Percentiles rank a stretch among this genome's conserved stretches.
Conservation (phyloP, 441 rosid genomes). For the Populus tomentosa region DNA sequence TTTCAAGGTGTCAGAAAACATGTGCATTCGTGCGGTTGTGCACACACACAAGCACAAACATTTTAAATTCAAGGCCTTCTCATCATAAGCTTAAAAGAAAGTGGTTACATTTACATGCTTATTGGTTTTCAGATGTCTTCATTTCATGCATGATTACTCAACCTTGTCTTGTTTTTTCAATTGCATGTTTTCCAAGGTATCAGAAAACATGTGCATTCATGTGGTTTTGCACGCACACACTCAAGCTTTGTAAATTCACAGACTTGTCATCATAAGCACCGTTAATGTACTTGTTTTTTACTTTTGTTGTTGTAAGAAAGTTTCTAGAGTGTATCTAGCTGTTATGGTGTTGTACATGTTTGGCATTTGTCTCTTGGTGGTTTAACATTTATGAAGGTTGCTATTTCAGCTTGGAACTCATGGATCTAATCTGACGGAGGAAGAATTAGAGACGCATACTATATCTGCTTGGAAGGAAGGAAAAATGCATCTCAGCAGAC, state of each 20-base stretch:
- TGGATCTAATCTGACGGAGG: constrained; percentile 68
- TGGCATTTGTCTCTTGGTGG: not conserved
- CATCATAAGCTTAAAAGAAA: not conserved
- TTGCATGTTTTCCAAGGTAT: not conserved
- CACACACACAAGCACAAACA: not conserved
- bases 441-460: constrained; percentile 63
- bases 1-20: not conserved
- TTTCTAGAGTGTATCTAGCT: not conserved
- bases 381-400: not conserved
- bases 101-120: not conserved
- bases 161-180: not conserved
- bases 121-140: not conserved
- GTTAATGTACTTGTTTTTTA: not conserved
- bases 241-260: not conserved
- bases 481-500: constrained; percentile 42
- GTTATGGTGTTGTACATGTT: not conserved
- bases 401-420: constrained; percentile 53
- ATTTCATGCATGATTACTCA: not conserved
- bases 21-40: not conserved
- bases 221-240: not conserved
- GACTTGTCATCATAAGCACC: not conserved
- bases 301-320: not conserved
- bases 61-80: not conserved
- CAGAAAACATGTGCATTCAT: not conserved
- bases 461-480: constrained; percentile 75